phyloP scores from a whole-genome alignment of 2,329 filamentous ascomycete genomes.

The Parafenestella ontariensis region DNA sequence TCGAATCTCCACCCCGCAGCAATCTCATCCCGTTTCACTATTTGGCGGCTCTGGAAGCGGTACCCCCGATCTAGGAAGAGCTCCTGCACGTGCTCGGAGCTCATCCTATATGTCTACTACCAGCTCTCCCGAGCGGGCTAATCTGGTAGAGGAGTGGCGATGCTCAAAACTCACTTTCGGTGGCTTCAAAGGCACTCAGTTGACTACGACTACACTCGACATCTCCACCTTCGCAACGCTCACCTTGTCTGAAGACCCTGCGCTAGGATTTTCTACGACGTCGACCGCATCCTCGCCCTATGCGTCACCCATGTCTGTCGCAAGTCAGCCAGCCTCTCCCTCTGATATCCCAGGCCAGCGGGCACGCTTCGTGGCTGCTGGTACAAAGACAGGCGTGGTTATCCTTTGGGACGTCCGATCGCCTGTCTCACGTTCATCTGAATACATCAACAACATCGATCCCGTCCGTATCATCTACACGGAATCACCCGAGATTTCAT shows the following conservation, averaged over 20 bases:
- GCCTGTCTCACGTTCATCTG: conserved; percentile 60
- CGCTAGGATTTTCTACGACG: conserved; percentile 65
- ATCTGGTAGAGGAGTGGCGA: conserved; percentile 68
- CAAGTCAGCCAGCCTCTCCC: conserved; percentile 51
- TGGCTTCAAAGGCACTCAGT: conserved; percentile 63
- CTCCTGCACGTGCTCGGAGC: conserved; percentile 32
- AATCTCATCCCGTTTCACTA: conserved; percentile 49
- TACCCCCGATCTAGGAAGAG: conserved; percentile 27
- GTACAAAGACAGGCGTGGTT: conserved; percentile 79
- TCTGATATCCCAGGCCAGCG: conserved; percentile 83
- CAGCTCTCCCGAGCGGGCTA: conserved; percentile 47
- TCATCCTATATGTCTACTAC: conserved; percentile 46
- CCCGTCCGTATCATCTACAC: conserved; percentile 87
- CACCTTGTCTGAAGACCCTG: conserved; percentile 78
- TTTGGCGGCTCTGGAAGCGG: conserved; percentile 57
- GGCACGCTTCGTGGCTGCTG: conserved; percentile 79
- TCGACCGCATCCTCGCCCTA: conserved; percentile 62
- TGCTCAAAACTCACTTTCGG: conserved; percentile 68
- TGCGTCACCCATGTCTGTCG: conserved; percentile 61
- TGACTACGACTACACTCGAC: conserved; percentile 77
- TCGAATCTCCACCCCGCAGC: conserved; percentile 23
- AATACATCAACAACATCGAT: conserved; percentile 65
- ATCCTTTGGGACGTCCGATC: conserved; percentile 86
- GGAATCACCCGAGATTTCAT: conserved; percentile 86
- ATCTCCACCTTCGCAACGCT: conserved; percentile 74